Evolutionary conservation across 495 filamentous ascomycete genomes (phyloP), one percentile per base, ranked within the genome.

Genomic region (Penicillium odoratum): DNA sequence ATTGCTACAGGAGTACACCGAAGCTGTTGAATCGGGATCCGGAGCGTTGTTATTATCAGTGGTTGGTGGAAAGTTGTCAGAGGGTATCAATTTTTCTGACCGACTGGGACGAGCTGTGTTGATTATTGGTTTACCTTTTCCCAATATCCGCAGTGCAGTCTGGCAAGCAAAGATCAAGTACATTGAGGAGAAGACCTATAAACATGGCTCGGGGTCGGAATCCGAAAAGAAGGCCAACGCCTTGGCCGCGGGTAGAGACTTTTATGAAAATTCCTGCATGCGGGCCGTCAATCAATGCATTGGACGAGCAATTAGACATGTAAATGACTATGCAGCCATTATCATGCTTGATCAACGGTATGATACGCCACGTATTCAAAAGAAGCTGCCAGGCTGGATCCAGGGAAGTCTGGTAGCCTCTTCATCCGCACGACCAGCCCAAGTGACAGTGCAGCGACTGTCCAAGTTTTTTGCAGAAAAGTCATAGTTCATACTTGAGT

Each of bases 21-120:
- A 82, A 44, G 84, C 86, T 13, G 88, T 97, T 59, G 77, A 88
- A 44, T 62, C 71, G 5, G 78, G 81, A 13, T 82, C 80, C 55
- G 94, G 94, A 7, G 92, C 88, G 0, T 77, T 97, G 9, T 80
- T 98, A 3, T 82, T 98, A n/a, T 89, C 89, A 38, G 91, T 98
- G n/a, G 87, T 98, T 4, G 93, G 94, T 40, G 94, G 94, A 31
- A 94, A 92, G 60, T 83, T 98, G 73, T 93, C 89, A 52, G 94
- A 98, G 74, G 94, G 94, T 54, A 98, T 98, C 76, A 98, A 98
- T 72, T 98, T 98, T 78, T 92, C 92, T 13, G 94, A 98, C 69
- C 80, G 81, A 13, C 84, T 98, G 10, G 94, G 94, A 4, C 85
- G 94, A 40, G 92, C 89, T 47, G 91, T 98, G 38, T 69, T 96